A percentile compares a stretch with the other conserved stretches of the same genome.
Conservation (phyloP, 129 eudicot genomes). For the Logfia minima region DNA sequence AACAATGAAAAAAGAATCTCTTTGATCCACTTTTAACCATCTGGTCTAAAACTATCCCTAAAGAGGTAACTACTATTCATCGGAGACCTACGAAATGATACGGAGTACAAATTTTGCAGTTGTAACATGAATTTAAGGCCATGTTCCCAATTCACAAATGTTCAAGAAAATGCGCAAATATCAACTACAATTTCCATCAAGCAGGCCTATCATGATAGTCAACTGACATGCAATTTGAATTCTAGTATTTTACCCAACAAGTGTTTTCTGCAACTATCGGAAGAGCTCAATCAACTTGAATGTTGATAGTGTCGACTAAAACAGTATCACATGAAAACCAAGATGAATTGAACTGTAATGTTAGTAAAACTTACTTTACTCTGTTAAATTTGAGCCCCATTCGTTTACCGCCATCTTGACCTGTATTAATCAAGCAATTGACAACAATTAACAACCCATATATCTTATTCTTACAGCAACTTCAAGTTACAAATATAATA, state of each 20-base stretch:
- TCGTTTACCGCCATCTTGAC: slow-evolving; percentile 83
- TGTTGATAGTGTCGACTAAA: not conserved
- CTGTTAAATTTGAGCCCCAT: slow-evolving; percentile 94
- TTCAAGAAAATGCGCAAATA: not conserved
- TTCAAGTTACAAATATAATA: not conserved
- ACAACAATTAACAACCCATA: slow-evolving; percentile 23
- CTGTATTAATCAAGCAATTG: slow-evolving; percentile 42
- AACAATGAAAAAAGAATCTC: no score
- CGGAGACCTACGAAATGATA: not conserved
- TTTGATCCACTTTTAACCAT: not conserved
- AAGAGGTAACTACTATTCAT: not conserved
- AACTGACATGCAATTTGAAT: not conserved
- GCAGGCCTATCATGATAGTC: slow-evolving; percentile 1
- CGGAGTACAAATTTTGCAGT: no score
- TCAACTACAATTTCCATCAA: slow-evolving; percentile 9
- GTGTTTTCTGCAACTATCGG: no score
- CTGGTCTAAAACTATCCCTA: not conserved
- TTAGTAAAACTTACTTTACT: slow-evolving; percentile 70
- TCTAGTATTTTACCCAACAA: not conserved
- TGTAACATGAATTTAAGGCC: not conserved
- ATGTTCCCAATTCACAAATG: not conserved
- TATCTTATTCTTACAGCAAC: not conserved
- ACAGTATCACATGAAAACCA: not conserved
- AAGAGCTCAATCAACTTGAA: not conserved
- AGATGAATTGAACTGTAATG: not conserved